These are phyloP conservation scores for Malassezia arunalokei DNA, from an alignment of 1,284 basidiomycete genomes.

Conservation along the genomic window DNA sequence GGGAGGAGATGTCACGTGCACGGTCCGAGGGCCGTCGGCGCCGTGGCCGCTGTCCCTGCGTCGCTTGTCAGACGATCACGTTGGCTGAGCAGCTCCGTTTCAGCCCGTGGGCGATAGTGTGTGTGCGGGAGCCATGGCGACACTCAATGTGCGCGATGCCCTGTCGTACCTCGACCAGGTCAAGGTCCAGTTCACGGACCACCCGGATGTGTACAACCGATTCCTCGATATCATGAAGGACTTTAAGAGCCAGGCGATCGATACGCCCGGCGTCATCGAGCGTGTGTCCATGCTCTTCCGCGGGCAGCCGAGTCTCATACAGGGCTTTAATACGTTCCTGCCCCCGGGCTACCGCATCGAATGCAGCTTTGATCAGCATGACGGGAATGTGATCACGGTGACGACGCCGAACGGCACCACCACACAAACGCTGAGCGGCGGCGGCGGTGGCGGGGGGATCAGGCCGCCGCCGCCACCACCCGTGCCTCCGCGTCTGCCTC, in stretches of 20 bases:
- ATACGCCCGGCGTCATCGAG: conserved; percentile 95
- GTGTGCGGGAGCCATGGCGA: conserved; percentile 22
- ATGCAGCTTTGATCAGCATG: conserved; percentile 54
- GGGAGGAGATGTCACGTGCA: too few relatives aligned
- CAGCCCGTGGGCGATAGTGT: conserved; percentile 2
- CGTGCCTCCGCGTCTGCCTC: neutral
- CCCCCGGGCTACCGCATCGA: conserved; percentile 95
- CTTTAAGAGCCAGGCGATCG: conserved; percentile 54
- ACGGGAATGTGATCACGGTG: conserved; percentile 77
- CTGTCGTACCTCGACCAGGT: conserved; percentile 91
- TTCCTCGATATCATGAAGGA: conserved; percentile 99
- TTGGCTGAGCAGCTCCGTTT: too few relatives aligned
- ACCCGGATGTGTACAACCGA: conserved; percentile 90
- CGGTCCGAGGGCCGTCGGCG: too few relatives aligned
- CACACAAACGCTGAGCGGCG: conserved; percentile 51
- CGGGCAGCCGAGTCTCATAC: conserved; percentile 82
- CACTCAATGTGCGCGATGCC: conserved; percentile 62
- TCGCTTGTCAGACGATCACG: too few relatives aligned
- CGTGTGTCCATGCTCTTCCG: conserved; percentile 90
- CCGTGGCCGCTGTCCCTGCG: too few relatives aligned
- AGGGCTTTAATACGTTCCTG: conserved; percentile 98
- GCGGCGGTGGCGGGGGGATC: neutral
- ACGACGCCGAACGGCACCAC: conserved; percentile 75
- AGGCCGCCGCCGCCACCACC: neutral
- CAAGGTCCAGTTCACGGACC: conserved; percentile 73